Base-by-base conservation (phyloP, 345 rosid genomes). In the Draba incana region DNA sequence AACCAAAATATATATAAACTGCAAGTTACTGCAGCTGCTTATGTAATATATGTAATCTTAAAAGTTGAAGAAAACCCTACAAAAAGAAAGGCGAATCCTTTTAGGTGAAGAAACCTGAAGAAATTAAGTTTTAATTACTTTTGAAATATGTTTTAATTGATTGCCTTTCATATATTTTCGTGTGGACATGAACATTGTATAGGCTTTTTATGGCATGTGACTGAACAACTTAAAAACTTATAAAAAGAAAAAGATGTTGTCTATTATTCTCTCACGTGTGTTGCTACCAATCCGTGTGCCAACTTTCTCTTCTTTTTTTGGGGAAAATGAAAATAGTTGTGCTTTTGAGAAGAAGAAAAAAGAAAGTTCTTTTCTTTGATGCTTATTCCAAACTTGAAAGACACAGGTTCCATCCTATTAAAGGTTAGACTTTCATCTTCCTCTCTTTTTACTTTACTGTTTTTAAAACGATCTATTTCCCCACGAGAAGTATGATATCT, bases 381-480 rank as follows among this genome's bases (percentile, higher is more conserved):
- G 74, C 78, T 62, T 68, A 75, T 75, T 75, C 70, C 58, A 62
- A 75, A 75, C 75, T 69, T 75, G 61, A 55, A 49, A 69, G 3
- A 75, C 43, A 75, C 79, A 69, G 62, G 50, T 69, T 75, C 66
- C 27, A 63, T 61, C 54, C 70, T 20, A 46, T 11, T 63, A 69
- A 68, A 75, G 70, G 60, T 62, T 75, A 54, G 31, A 75, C 46
- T 75, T 75, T 69, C 46, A 41, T 38, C 14, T 71, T 25, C 51
- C 50, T 56, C 20, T 35, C 44, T 71, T 62, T 71, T 35, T 62
- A 53, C 57, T 8, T 62, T 27, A 24, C 25, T 12, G 4, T 46
- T 24, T 15, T 37, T 30, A n/a, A n/a, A n/a, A n/a, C n/a, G n/a
- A n/a, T n/a, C n/a, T n/a, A n/a, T n/a, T n/a, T n/a, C n/a, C n/a